Conservation (phyloP, 768 basidiomycete genomes). For the Russula sp. region DNA sequence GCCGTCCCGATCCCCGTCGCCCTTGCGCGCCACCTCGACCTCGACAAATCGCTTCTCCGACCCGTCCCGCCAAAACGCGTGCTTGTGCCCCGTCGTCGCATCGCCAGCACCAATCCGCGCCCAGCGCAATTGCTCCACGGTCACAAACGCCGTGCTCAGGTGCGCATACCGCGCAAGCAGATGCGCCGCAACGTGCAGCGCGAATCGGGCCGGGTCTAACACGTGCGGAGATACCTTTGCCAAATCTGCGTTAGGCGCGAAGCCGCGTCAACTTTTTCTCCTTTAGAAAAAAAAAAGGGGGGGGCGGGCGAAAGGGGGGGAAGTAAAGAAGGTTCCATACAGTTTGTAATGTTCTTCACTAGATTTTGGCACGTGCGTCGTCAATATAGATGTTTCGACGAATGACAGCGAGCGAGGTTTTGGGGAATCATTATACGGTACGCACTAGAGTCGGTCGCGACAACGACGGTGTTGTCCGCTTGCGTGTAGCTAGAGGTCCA, state of each 20-base stretch:
- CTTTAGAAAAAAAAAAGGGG: too few species aligned
- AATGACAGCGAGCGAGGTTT: neutral
- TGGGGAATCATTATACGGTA: neutral
- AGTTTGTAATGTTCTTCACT: conserved; percentile 38
- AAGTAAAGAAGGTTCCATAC: conserved; percentile 19
- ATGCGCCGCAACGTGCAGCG: conserved; percentile 78
- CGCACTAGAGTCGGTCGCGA: conserved; percentile 77
- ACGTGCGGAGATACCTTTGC: conserved; percentile 89
- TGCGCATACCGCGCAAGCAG: conserved; percentile 76
- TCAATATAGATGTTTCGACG: neutral
- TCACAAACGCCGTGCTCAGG: conserved; percentile 60
- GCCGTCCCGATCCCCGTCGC: neutral
- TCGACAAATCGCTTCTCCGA: conserved; percentile 76
- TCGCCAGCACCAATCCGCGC: conserved; percentile 52
- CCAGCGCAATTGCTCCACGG: conserved; percentile 80
- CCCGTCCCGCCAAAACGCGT: conserved; percentile 84
- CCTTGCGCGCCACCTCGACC: conserved; percentile 37
- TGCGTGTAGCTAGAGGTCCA: conserved; percentile 58
- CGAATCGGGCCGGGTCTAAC: conserved; percentile 77
- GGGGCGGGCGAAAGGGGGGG: neutral
- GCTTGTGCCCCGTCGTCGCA: conserved; percentile 48
- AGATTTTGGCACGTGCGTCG: neutral
- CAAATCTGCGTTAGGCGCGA: conserved; percentile 40
- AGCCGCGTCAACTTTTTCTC: neutral
- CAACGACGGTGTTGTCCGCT: conserved; percentile 81